Conservation (phyloP, 1,139 yeast species). For the Protomyces macrosporus region DNA sequence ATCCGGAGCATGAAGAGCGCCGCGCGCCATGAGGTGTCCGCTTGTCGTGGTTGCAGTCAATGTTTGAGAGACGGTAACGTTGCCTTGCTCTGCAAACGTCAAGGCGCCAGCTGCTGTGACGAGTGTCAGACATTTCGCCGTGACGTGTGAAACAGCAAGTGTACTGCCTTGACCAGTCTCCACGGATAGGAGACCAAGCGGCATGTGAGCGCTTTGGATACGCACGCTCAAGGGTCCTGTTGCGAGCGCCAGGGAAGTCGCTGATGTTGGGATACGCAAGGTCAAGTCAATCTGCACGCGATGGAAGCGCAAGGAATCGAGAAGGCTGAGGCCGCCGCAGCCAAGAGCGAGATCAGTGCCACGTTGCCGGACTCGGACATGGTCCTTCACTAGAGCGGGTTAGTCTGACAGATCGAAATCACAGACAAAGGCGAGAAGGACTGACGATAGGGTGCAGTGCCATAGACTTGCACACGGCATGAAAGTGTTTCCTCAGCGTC, state of each 20-base stretch:
- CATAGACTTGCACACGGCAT: neutral
- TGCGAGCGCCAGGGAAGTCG: neutral
- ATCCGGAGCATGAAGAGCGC: neutral
- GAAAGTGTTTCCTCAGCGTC: neutral
- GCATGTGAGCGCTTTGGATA: neutral
- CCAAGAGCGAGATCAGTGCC: neutral
- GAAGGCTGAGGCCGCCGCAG: neutral
- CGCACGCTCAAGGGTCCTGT: neutral
- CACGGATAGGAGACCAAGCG: neutral
- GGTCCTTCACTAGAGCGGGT: neutral
- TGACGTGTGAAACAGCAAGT: neutral
- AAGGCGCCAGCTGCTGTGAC: conserved; percentile 1
- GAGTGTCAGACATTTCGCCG: neutral
- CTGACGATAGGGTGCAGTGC: neutral
- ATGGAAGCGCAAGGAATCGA: neutral
- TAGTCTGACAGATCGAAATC: neutral
- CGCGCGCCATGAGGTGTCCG: neutral
- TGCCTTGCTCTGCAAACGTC: neutral
- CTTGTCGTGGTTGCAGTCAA: neutral
- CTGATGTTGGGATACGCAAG: neutral
- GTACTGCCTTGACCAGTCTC: neutral
- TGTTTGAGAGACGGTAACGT: neutral
- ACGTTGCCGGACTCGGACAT: neutral
- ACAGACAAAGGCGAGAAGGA: neutral
- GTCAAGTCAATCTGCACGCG: neutral